These are phyloP conservation scores for Croton laevigatus DNA, from an alignment of 441 rosid species.

Conservation along the genomic window DNA sequence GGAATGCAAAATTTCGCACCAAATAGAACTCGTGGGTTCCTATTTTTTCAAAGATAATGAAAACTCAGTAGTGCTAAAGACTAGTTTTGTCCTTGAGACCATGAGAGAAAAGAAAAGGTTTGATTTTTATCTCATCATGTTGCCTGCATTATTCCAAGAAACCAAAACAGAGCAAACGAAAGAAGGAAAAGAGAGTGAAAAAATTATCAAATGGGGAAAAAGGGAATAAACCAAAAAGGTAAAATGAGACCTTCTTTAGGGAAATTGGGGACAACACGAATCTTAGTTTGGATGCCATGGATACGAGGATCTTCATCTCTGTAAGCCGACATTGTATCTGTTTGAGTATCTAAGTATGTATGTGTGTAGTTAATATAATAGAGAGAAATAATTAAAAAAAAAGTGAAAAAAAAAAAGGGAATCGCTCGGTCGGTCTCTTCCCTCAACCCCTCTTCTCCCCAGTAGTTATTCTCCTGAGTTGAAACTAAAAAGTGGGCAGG, in stretches of 20 bases:
- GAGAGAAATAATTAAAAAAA: background rate
- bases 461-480: background rate
- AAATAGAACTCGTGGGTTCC: background rate
- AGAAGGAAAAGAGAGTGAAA: background rate
- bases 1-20: background rate
- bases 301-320: slow-evolving; percentile 82
- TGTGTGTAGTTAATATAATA: background rate
- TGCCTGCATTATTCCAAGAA: slow-evolving; percentile 11
- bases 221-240: background rate
- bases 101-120: background rate
- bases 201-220: background rate
- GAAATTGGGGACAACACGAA: slow-evolving; percentile 94
- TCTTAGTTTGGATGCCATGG: slow-evolving; percentile 71
- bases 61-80: background rate
- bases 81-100: background rate
- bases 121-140: background rate
- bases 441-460: background rate
- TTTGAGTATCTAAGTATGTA: slow-evolving; percentile 6
- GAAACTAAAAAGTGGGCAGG: background rate
- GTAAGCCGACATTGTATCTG: slow-evolving; percentile 68
- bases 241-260: slow-evolving; percentile 75
- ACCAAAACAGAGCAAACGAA: slow-evolving; percentile 14
- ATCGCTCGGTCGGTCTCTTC: background rate
- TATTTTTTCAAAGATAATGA: background rate
- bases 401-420: background rate